Percentiles rank a stretch among this genome's conserved stretches.
These are phyloP conservation scores for Trichomonas tenax DNA, from an alignment of 208 protist species.

Conservation along the genomic window DNA sequence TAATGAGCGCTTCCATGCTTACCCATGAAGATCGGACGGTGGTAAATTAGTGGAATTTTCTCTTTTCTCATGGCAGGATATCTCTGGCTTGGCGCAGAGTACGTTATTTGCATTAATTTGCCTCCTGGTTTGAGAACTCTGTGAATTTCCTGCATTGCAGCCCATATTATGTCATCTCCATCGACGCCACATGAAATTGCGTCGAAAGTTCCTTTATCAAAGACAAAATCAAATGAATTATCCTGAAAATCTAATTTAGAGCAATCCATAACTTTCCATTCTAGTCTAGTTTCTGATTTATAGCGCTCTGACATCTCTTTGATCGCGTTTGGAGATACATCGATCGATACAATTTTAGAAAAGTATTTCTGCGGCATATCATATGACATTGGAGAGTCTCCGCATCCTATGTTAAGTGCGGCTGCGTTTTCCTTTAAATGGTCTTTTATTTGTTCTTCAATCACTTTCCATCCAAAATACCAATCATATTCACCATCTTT, in stretches of 20 bases:
- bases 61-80: background rate
- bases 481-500: background rate
- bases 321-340: background rate
- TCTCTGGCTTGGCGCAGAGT: background rate
- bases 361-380: background rate
- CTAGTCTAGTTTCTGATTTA: background rate
- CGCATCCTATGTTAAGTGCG: background rate
- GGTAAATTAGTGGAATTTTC: background rate
- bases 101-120: background rate
- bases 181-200: background rate
- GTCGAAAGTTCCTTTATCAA: constrained; percentile 19
- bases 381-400: background rate
- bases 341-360: background rate
- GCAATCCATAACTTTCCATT: background rate
- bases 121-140: background rate
- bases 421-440: background rate
- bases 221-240: background rate
- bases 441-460: background rate
- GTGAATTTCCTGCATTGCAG: background rate
- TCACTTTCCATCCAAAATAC: background rate
- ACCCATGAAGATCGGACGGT: background rate
- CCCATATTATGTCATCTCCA: background rate
- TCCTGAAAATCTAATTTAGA: background rate
- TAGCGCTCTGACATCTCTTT: background rate
- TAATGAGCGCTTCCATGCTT: background rate